phyloP scores from a whole-genome alignment of 768 basidiomycete species.

The Collybia mongolica region DNA sequence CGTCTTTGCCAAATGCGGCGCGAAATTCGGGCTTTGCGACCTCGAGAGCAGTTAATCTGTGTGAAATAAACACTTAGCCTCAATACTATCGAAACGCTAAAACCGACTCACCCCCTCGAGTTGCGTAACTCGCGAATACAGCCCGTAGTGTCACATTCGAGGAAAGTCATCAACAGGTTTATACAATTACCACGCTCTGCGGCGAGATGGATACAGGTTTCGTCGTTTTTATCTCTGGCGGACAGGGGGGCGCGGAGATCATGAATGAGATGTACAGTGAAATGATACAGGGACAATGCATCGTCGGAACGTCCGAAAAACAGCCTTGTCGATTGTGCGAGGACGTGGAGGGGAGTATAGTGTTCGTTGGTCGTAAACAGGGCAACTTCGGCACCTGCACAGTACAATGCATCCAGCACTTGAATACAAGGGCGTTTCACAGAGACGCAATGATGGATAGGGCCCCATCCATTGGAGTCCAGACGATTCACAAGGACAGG shows the following conservation, averaged over 20 bases:
- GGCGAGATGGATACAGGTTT: constrained; percentile 80
- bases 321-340: constrained; percentile 42
- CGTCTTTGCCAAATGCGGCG: constrained; percentile 54
- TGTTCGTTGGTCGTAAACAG: constrained; percentile 66
- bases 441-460: constrained; percentile 69
- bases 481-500: constrained; percentile 66
- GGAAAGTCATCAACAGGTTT: constrained; percentile 59
- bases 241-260: constrained; percentile 70
- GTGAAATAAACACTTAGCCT: constrained; percentile 27
- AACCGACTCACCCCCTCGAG: constrained; percentile 59
- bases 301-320: constrained; percentile 30
- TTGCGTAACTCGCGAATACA: constrained; percentile 62
- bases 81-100: neutral
- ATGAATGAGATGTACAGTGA: constrained; percentile 64
- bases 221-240: constrained; percentile 63
- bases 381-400: constrained; percentile 72
- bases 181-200: constrained; percentile 71
- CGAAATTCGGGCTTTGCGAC: constrained; percentile 68
- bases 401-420: constrained; percentile 69
- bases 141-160: constrained; percentile 62
- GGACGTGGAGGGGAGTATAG: constrained; percentile 67
- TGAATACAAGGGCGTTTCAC: constrained; percentile 53
- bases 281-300: constrained; percentile 46
- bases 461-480: constrained; percentile 69
- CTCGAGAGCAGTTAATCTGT: constrained; percentile 64